A percentile compares a stretch with the other conserved stretches of the same genome.
These are phyloP conservation scores for Glycine soja DNA, from an alignment of 306 rosid genomes.

Conservation along the genomic window DNA sequence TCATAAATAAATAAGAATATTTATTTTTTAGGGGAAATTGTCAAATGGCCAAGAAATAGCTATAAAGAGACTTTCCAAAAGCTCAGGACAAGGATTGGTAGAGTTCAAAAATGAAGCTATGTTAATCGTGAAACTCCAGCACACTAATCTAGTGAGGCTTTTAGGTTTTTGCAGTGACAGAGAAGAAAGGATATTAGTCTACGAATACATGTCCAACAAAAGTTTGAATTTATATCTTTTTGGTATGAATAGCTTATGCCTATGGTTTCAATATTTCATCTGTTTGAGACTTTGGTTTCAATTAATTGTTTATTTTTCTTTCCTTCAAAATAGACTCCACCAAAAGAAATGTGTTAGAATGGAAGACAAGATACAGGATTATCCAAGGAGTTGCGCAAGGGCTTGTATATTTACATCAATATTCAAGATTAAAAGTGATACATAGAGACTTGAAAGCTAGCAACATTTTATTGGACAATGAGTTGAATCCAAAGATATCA, in stretches of 20 bases:
- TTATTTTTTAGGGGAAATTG: conserved; percentile 27
- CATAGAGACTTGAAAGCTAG: neutral
- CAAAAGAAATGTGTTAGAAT: neutral
- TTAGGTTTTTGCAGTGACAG: conserved; percentile 2
- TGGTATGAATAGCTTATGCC: neutral
- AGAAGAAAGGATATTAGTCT: conserved; percentile 30
- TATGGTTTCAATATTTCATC: no score
- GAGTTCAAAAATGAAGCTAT: conserved; percentile 8
- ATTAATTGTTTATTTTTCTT: no score
- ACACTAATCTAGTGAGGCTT: conserved; percentile 34
- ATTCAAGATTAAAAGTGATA: conserved; percentile 14
- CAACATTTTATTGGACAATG: neutral
- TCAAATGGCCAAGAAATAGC: conserved; percentile 49
- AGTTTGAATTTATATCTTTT: conserved; percentile 18
- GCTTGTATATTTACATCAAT: neutral
- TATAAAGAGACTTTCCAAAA: conserved; percentile 48
- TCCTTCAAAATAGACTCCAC: neutral
- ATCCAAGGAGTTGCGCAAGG: conserved; percentile 3
- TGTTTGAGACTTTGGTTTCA: no score
- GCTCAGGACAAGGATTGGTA: neutral
- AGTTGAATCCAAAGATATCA: conserved; percentile 9
- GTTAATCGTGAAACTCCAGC: conserved; percentile 13
- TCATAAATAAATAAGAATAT: no score
- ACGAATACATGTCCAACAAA: neutral
- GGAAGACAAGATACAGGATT: neutral